A percentile compares a stretch with the other conserved stretches of the same genome.
Conservation (phyloP, 1,284 basidiomycete genomes). For the Athelia sp. region DNA sequence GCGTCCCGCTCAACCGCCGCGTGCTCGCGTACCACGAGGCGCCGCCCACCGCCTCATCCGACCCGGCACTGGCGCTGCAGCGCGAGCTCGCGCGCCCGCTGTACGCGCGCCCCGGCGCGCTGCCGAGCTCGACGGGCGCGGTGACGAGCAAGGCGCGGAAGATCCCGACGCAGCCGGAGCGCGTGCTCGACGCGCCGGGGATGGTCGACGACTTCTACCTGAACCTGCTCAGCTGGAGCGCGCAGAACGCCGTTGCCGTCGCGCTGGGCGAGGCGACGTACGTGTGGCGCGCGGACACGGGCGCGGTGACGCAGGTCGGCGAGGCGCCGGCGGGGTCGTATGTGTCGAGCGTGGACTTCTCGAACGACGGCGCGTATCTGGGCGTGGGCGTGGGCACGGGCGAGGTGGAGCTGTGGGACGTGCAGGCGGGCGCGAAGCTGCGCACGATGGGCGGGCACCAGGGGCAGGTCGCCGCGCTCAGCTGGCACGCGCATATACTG, state of each 20-base stretch:
- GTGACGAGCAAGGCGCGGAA: slow-evolving; percentile 67
- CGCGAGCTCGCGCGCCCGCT: slow-evolving; percentile 70
- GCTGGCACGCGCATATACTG: slow-evolving; percentile 84
- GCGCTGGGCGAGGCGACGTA: slow-evolving; percentile 82
- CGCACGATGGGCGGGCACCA: slow-evolving; percentile 86
- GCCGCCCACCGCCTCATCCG: slow-evolving; percentile 65
- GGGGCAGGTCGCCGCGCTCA: slow-evolving; percentile 75
- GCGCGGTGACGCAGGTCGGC: slow-evolving; percentile 74
- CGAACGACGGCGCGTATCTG: slow-evolving; percentile 82
- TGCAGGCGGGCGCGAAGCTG: slow-evolving; percentile 74
- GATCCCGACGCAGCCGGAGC: slow-evolving; percentile 81
- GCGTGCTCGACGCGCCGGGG: slow-evolving; percentile 92
- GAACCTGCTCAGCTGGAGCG: slow-evolving; percentile 90
- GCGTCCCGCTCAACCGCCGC: slow-evolving; percentile 67
- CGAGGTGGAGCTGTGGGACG: slow-evolving; percentile 95
- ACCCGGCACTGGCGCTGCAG: slow-evolving; percentile 65
- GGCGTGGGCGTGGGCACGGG: slow-evolving; percentile 85
- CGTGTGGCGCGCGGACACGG: slow-evolving; percentile 92
- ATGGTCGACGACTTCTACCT: slow-evolving; percentile 98
- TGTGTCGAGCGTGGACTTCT: slow-evolving; percentile 81
- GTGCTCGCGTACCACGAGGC: slow-evolving; percentile 76
- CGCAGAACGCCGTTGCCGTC: slow-evolving; percentile 83
- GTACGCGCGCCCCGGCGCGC: slow-evolving; percentile 59
- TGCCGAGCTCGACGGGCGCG: slow-evolving; percentile 57
- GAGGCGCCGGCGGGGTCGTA: slow-evolving; percentile 72